Conservation (phyloP, 2,329 filamentous ascomycete species). For the Elsinoe necatrix region DNA sequence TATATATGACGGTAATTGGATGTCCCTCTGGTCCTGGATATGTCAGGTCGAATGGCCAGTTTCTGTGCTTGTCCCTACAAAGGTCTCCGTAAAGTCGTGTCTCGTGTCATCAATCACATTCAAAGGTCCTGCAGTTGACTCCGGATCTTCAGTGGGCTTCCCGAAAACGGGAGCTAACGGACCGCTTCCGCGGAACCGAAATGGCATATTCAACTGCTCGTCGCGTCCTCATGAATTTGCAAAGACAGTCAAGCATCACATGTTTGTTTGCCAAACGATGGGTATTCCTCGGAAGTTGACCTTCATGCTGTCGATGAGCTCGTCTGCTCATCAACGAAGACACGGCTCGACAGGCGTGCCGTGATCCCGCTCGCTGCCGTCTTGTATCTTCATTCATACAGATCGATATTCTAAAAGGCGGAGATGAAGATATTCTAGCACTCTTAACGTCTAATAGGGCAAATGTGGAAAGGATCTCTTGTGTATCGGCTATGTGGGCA, state of each 20-base stretch:
- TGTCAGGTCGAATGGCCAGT: background rate
- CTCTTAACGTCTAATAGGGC: constrained; percentile 5
- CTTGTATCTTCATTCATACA: background rate
- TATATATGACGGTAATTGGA: too few relatives aligned
- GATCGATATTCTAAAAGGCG: background rate
- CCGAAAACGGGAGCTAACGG: background rate
- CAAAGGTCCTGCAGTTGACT: background rate
- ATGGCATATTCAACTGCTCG: background rate
- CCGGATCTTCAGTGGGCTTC: background rate
- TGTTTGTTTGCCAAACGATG: background rate
- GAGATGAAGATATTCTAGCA: background rate
- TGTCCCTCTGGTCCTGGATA: background rate
- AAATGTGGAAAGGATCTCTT: background rate
- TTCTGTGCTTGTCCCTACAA: background rate
- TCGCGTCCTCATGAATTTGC: background rate
- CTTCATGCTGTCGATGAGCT: too few relatives aligned
- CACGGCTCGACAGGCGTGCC: background rate
- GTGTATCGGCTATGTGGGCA: constrained; percentile 3
- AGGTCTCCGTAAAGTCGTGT: too few relatives aligned
- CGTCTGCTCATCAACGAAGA: too few relatives aligned
- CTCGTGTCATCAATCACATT: background rate
- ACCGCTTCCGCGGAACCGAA: constrained; percentile 1
- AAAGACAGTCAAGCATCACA: background rate
- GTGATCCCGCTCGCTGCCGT: background rate
- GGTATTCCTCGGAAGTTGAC: too few relatives aligned